Percentiles rank a stretch among this genome's conserved stretches.
Evolutionary conservation across 495 filamentous ascomycete genomes (phyloP).

Genomic region (Halenospora varia): DNA sequence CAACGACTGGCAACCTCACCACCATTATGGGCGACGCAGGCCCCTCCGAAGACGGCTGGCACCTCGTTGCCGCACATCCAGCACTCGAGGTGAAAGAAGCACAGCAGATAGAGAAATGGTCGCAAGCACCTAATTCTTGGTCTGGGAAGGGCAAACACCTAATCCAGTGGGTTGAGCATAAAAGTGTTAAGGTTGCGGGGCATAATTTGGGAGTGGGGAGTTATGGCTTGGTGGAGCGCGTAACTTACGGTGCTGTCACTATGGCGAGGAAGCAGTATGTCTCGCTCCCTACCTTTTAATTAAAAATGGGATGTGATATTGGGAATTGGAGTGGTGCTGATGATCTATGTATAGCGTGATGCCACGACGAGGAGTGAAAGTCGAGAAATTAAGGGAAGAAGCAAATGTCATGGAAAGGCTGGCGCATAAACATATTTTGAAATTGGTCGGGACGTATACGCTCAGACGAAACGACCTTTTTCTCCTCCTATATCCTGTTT

Average conservation of each 20-base stretch:
- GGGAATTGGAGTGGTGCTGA: too few species aligned
- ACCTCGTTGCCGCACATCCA: conserved; percentile 4
- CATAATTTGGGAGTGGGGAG: conserved; percentile 4
- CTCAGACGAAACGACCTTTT: conserved; percentile 24
- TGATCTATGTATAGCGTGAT: conserved; percentile 3
- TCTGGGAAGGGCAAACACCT: conserved; percentile 12
- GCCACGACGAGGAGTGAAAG: not conserved
- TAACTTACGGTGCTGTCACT: conserved; percentile 11
- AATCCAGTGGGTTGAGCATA: not conserved
- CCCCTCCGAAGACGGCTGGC: conserved; percentile 9
- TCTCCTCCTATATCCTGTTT: conserved; percentile 39
- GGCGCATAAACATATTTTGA: conserved; percentile 36
- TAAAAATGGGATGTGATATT: too few species aligned
- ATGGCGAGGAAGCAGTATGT: conserved; percentile 13
- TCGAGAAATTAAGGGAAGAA: conserved; percentile 34
- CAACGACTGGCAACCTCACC: not conserved
- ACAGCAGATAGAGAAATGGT: conserved; percentile 13
- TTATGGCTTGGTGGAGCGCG: conserved; percentile 3
- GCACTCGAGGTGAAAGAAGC: conserved; percentile 2
- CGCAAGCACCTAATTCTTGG: not conserved
- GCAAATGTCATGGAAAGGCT: conserved; percentile 39
- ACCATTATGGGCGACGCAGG: not conserved
- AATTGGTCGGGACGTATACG: conserved; percentile 39
- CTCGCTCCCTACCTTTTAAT: not conserved
- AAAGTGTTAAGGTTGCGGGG: conserved; percentile 3